A percentile compares a stretch with the other conserved stretches of the same genome.
phyloP scores from a whole-genome alignment of 352 stramenopile species.

The Phytophthora brassicae region DNA sequence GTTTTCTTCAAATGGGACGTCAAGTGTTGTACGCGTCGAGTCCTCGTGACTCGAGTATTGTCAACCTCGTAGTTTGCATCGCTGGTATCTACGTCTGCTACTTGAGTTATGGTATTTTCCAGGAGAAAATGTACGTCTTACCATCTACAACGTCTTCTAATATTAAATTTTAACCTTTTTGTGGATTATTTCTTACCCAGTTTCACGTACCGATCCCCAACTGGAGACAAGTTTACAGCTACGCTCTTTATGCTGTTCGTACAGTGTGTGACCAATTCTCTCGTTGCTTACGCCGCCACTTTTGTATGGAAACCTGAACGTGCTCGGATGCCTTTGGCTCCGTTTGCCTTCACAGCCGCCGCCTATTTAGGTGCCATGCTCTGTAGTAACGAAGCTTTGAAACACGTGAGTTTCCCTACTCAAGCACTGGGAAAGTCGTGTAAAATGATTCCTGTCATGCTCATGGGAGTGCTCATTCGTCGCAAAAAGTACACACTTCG shows the following conservation, averaged over 20 bases:
- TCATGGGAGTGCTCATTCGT: slow-evolving; percentile 92
- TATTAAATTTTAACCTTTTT: no score
- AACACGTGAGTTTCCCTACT: slow-evolving; percentile 97
- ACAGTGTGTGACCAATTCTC: slow-evolving; percentile 89
- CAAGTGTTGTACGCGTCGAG: slow-evolving; percentile 49
- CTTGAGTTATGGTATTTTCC: slow-evolving; percentile 92
- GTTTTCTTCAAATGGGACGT: slow-evolving; percentile 33
- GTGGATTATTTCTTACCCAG: no score
- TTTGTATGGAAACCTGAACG: slow-evolving; percentile 83
- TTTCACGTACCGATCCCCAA: slow-evolving; percentile 84
- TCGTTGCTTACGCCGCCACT: slow-evolving; percentile 83
- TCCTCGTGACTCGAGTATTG: slow-evolving; percentile 59
- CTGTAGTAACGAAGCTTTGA: slow-evolving; percentile 91
- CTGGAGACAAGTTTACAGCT: slow-evolving; percentile 88
- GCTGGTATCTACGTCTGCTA: slow-evolving; percentile 92
- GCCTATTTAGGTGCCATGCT: slow-evolving; percentile 92
- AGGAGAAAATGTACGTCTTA: slow-evolving; percentile 92
- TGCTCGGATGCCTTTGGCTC: slow-evolving; percentile 64
- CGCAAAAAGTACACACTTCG: slow-evolving; percentile 88
- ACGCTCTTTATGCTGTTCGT: slow-evolving; percentile 93
- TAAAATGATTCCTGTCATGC: slow-evolving; percentile 99
- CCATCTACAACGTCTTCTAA: no score
- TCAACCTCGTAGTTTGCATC: slow-evolving; percentile 87
- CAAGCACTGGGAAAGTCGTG: slow-evolving; percentile 98
- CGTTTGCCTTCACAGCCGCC: slow-evolving; percentile 88